Base-by-base conservation (phyloP, 2,329 filamentous ascomycete genomes). In the Fusarium beomiforme region DNA sequence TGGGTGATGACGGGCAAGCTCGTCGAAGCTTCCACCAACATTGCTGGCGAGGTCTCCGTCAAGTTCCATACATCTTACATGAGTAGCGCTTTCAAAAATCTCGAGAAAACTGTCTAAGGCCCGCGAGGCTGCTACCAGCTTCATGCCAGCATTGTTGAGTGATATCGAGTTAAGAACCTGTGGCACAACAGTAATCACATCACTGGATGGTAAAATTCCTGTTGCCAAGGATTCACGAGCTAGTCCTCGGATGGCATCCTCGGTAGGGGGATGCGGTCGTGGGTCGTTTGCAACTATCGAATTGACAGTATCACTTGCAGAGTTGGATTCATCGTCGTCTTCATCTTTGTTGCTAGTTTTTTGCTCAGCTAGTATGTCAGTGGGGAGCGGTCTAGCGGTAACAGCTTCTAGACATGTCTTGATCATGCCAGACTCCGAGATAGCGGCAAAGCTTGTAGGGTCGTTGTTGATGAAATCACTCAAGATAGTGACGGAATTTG, bases 401-500 rank as follows among this genome's bases (percentile, higher is more conserved):
- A 98, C 88, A 6, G 95, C 90, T 79, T 95, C 91, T 17, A 99
- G 86, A 64, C 98, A 92, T 55, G 91, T 93, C 78, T 92, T 92
- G 76, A 96, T 95, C 74, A 99, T 87, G 24, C 94, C 94, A 54
- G 96, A 95, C 82, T 99, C 96, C 17, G 93, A 94, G 71, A 99
- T 96, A 26, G 97, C 94, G 31, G 94, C 92, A 79, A 97, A 99
- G 80, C 96, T 99, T 1, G 96, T 99, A 1, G 96, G 96, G 77
- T 99, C 96, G 78, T 98, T 98, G 82, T 99, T 97, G 76, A 99
- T 97, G 81, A 99, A 99, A 75, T 94, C 95, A 78, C 93, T 96
- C 54, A 99, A 85, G 61, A 98, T 95, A 59, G 92, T 95, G 68
- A 97, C 93, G 10, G 94, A 92, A 79, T 95, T 95, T 51, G 94